Conservation (phyloP, 225 moss, liverwort and hornwort species). For the Neckera pumila region DNA sequence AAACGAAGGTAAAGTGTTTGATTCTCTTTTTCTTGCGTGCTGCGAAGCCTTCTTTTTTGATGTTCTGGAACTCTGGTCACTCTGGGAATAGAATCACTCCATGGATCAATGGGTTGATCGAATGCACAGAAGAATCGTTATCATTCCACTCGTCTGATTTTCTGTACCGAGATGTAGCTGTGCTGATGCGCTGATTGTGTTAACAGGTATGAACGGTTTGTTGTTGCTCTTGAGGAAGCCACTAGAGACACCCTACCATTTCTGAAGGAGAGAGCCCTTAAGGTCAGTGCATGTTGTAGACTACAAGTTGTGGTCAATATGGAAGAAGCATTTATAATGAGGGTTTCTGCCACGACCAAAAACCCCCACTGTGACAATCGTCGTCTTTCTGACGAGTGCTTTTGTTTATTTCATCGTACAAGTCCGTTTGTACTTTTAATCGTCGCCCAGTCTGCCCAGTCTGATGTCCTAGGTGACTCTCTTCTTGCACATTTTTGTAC, state of each 20-base stretch:
- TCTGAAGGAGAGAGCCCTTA: conserved; percentile 85
- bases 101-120: not conserved
- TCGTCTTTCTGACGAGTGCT: not conserved
- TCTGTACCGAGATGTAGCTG: not conserved
- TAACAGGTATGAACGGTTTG: conserved; percentile 74
- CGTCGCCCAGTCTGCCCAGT: not conserved
- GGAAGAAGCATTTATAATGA: not conserved
- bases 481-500: not conserved
- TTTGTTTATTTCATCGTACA: not conserved
- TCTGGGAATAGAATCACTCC: not conserved
- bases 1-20: conserved; percentile 59
- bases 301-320: not conserved
- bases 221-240: conserved; percentile 81
- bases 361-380: not conserved
- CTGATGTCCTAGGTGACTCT: not conserved
- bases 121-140: not conserved
- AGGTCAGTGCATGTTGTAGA: conserved; percentile 36
- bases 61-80: not conserved
- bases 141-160: not conserved
- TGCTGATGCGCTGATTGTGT: not conserved
- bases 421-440: not conserved
- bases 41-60: not conserved
- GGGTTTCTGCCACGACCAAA: not conserved
- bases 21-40: not conserved
- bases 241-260: conserved; percentile 73